phyloP scores from a whole-genome alignment of 1,284 basidiomycete genomes.

The Afroboletus lepidellus region DNA sequence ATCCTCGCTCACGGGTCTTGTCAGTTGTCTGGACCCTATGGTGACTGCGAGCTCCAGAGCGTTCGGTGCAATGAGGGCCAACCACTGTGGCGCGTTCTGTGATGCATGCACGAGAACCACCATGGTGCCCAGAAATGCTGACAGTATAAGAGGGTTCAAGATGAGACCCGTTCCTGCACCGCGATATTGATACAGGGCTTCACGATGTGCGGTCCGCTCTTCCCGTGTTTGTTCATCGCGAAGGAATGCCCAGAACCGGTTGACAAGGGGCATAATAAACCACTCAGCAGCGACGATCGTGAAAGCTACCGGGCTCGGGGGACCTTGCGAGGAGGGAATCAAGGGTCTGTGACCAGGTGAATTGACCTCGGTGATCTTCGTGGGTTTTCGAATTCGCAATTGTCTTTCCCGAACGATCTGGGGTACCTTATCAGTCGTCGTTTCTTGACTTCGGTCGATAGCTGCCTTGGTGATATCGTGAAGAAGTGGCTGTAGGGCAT shows the following conservation, averaged over 20 bases:
- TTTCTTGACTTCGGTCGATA: conserved; percentile 54
- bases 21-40: conserved; percentile 67
- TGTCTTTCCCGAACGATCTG: conserved; percentile 69
- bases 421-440: conserved; percentile 51
- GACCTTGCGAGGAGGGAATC: conserved; percentile 15
- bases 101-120: conserved; percentile 82
- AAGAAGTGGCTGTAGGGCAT: conserved; percentile 50
- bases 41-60: conserved; percentile 80
- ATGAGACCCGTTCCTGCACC: conserved; percentile 80
- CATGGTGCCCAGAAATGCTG: conserved; percentile 75
- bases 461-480: conserved; percentile 58
- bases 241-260: conserved; percentile 88
- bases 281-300: conserved; percentile 79
- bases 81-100: conserved; percentile 76
- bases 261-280: conserved; percentile 86
- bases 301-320: conserved; percentile 46
- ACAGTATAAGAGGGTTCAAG: conserved; percentile 71
- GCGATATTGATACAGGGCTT: conserved; percentile 53
- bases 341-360: conserved; percentile 4
- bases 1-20: conserved; percentile 44
- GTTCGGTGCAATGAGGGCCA: conserved; percentile 77
- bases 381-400: conserved; percentile 60
- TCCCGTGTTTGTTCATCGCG: conserved; percentile 78
- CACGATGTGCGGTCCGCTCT: conserved; percentile 55
- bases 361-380: conserved; percentile 46